Evolutionary conservation across 2,329 filamentous ascomycete species (phyloP).

Genomic region (Arthrobotrys musiformis): DNA sequence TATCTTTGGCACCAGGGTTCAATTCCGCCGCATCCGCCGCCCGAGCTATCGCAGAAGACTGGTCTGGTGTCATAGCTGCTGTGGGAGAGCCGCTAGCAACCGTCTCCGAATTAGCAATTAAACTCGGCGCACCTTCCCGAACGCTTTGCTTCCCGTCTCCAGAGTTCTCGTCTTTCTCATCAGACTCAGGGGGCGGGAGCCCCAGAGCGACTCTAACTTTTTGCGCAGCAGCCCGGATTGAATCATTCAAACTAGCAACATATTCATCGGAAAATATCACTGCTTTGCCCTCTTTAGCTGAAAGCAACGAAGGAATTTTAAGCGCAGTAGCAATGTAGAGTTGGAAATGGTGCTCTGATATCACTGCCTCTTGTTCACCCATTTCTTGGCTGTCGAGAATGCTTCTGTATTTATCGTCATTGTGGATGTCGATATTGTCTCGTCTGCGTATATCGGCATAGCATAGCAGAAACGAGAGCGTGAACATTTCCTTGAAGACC

Average conservation of each 20-base stretch:
- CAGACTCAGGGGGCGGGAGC: slow-evolving; percentile 17
- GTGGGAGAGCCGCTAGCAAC: slow-evolving; percentile 16
- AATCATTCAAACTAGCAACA: slow-evolving; percentile 32
- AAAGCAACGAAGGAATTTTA: slow-evolving; percentile 47
- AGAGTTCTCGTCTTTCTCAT: neutral
- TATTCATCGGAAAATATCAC: slow-evolving; percentile 39
- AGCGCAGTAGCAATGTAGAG: slow-evolving; percentile 44
- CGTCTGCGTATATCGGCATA: slow-evolving; percentile 46
- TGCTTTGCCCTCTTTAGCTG: slow-evolving; percentile 16
- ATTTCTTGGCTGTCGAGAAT: slow-evolving; percentile 41
- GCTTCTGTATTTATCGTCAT: slow-evolving; percentile 43
- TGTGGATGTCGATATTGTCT: slow-evolving; percentile 40
- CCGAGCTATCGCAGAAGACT: neutral
- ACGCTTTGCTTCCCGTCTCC: slow-evolving; percentile 11
- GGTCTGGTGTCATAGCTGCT: slow-evolving; percentile 21
- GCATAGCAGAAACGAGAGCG: slow-evolving; percentile 35
- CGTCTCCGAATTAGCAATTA: slow-evolving; percentile 22
- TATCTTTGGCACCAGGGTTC: neutral
- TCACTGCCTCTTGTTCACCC: slow-evolving; percentile 38
- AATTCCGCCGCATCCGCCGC: neutral
- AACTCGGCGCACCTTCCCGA: slow-evolving; percentile 9
- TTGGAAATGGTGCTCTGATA: slow-evolving; percentile 53
- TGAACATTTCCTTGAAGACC: slow-evolving; percentile 54
- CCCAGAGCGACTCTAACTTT: slow-evolving; percentile 33
- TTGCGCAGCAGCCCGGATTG: slow-evolving; percentile 16